These are phyloP conservation scores for Fagopyrum tataricum DNA, from an alignment of 148 eudicot species.

Conservation along the genomic window DNA sequence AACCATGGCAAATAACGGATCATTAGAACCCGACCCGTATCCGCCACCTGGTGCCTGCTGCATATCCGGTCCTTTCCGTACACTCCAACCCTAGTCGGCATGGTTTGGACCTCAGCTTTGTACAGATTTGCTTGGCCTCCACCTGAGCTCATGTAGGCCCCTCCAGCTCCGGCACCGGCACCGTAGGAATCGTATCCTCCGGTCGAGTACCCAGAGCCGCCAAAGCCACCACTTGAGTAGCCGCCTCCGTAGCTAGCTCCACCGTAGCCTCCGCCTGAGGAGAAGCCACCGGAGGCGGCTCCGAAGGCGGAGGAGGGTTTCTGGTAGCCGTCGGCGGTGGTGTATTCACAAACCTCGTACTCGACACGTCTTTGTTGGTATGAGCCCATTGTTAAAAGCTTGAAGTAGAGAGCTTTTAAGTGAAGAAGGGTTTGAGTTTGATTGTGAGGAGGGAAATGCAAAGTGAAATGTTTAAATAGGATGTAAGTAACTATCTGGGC, in stretches of 20 bases:
- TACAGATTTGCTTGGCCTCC: background rate
- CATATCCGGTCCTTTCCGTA: background rate
- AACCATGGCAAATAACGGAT: conserved; percentile 19
- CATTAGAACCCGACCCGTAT: background rate
- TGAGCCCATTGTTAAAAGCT: background rate
- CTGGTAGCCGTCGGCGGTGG: background rate
- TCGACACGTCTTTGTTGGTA: conserved; percentile 10
- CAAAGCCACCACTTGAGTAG: background rate
- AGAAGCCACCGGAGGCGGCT: background rate
- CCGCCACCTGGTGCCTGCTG: background rate
- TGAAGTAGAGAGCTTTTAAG: background rate
- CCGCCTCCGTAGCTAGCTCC: background rate
- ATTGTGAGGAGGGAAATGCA: background rate
- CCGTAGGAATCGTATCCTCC: conserved; percentile 2
- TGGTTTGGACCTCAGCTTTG: background rate
- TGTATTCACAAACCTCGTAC: conserved; percentile 7
- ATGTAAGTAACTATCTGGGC: background rate
- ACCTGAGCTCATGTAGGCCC: background rate
- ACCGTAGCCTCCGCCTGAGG: background rate
- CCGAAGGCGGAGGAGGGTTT: background rate
- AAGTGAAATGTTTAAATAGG: background rate
- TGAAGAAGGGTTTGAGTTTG: background rate
- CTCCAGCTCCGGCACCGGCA: conserved; percentile 1
- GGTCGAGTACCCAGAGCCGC: background rate
- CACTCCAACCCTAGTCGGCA: background rate